A percentile compares a stretch with the other conserved stretches of the same genome.
phyloP scores from a whole-genome alignment of 805 yeast genomes.

The Metschnikowia matae region DNA sequence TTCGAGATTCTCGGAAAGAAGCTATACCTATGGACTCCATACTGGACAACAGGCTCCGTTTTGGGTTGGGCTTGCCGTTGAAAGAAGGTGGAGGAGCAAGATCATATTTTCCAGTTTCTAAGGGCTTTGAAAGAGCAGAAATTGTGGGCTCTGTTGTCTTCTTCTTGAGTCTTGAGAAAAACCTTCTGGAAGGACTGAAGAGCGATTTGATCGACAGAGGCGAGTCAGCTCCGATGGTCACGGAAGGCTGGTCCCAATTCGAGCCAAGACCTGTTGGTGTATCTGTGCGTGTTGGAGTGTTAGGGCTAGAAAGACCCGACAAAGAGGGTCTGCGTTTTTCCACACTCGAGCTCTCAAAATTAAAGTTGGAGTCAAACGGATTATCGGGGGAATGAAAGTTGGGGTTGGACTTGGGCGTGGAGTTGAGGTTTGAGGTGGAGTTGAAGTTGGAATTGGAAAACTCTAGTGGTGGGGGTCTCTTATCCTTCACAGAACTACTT shows the following conservation, averaged over 20 bases:
- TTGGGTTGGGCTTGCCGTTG: conserved; percentile 13
- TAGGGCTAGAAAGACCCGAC: not conserved
- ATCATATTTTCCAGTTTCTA: conserved; percentile 15
- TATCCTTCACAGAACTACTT: conserved; percentile 1
- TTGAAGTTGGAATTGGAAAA: conserved; percentile 12
- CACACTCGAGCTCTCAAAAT: not conserved
- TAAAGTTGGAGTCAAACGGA: not conserved
- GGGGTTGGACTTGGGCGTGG: not conserved
- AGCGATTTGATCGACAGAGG: conserved; percentile 29
- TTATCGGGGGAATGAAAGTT: not conserved
- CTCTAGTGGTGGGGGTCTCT: conserved; percentile 14
- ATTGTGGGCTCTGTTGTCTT: conserved; percentile 24
- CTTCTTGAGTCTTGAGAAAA: conserved; percentile 27
- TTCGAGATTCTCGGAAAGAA: conserved; percentile 18
- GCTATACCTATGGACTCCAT: conserved; percentile 7
- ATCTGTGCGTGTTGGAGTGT: conserved; percentile 3
- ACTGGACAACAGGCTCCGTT: conserved; percentile 12
- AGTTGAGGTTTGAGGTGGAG: too few species aligned
- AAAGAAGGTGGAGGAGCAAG: conserved; percentile 40
- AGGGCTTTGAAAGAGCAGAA: conserved; percentile 27
- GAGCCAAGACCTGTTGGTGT: not conserved
- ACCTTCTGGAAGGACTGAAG: conserved; percentile 39
- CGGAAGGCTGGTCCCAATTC: conserved; percentile 9
- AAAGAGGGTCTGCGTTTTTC: not conserved
- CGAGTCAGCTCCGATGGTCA: conserved; percentile 38